These are phyloP conservation scores for Sporobolomyces roseus DNA, from an alignment of 768 basidiomycete genomes.

Conservation along the genomic window DNA sequence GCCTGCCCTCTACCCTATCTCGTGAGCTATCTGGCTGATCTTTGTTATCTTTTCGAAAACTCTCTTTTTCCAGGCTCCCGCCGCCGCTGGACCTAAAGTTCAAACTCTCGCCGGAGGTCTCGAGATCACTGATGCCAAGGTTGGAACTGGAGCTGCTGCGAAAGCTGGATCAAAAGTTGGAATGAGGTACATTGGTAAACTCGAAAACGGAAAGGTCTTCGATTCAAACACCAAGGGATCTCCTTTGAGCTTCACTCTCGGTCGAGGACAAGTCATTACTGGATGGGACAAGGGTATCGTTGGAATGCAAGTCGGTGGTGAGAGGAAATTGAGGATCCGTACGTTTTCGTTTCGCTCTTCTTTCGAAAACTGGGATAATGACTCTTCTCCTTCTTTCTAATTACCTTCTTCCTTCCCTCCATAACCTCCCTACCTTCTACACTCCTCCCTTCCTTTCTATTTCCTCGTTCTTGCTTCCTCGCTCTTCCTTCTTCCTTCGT, in stretches of 20 bases:
- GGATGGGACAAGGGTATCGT: slow-evolving; percentile 72
- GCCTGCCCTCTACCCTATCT: neutral
- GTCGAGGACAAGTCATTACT: slow-evolving; percentile 87
- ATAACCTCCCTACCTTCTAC: too few species aligned
- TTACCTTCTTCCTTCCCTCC: too few species aligned
- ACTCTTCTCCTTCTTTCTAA: too few species aligned
- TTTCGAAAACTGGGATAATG: too few species aligned
- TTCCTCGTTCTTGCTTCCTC: too few species aligned
- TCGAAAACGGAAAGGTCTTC: slow-evolving; percentile 58
- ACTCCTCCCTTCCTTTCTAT: neutral
- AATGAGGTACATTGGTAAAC: slow-evolving; percentile 92
- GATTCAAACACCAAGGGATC: slow-evolving; percentile 79
- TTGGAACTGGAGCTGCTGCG: slow-evolving; percentile 76
- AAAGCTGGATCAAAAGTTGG: slow-evolving; percentile 76
- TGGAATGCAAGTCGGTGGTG: slow-evolving; percentile 85
- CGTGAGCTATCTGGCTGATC: too few species aligned
- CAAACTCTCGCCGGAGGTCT: slow-evolving; percentile 64
- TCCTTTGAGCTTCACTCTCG: slow-evolving; percentile 67
- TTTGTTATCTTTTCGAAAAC: too few species aligned
- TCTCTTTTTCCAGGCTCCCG: neutral
- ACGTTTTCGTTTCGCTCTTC: slow-evolving; percentile 64
- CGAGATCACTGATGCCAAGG: slow-evolving; percentile 68
- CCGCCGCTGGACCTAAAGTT: slow-evolving; percentile 35
- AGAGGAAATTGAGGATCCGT: slow-evolving; percentile 74
- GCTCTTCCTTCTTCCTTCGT: neutral